phyloP scores from a whole-genome alignment of 441 rosid species.

The Geranium incanum region DNA sequence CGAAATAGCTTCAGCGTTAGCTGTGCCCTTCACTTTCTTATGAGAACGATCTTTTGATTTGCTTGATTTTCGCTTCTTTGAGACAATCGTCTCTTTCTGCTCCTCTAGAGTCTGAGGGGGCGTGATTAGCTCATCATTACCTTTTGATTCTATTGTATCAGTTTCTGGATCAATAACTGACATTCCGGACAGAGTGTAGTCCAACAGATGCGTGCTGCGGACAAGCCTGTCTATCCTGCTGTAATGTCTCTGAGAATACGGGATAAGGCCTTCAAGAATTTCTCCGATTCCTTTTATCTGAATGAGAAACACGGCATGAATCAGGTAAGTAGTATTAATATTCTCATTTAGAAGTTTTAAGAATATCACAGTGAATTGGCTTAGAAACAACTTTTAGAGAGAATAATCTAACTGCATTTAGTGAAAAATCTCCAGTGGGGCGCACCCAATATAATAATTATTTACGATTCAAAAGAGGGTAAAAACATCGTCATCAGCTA shows the following conservation, averaged over 20 bases:
- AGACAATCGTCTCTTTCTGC: conserved; percentile 25
- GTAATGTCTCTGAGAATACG: conserved; percentile 86
- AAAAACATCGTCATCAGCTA: too few relatives aligned
- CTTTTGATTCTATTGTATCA: conserved; percentile 19
- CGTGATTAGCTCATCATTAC: conserved; percentile 8
- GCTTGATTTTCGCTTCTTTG: conserved; percentile 56
- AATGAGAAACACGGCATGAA: neutral
- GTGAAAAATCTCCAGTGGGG: too few relatives aligned
- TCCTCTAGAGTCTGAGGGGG: conserved; percentile 18
- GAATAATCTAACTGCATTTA: too few relatives aligned
- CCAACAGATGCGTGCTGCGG: conserved; percentile 79
- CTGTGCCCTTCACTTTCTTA: conserved; percentile 50
- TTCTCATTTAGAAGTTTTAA: neutral
- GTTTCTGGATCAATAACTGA: conserved; percentile 63
- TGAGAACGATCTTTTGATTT: conserved; percentile 40
- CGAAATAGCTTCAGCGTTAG: conserved; percentile 23
- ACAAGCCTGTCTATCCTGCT: conserved; percentile 78
- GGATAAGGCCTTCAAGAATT: conserved; percentile 82
- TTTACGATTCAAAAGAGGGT: too few relatives aligned
- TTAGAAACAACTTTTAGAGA: neutral
- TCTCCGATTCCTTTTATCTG: conserved; percentile 80
- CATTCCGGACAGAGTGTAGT: conserved; percentile 78
- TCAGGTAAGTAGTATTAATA: conserved; percentile 9
- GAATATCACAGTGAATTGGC: neutral
- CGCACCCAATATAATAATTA: too few relatives aligned